phyloP scores from a whole-genome alignment of 208 protist species.

The Acanthamoeba healyi region DNA sequence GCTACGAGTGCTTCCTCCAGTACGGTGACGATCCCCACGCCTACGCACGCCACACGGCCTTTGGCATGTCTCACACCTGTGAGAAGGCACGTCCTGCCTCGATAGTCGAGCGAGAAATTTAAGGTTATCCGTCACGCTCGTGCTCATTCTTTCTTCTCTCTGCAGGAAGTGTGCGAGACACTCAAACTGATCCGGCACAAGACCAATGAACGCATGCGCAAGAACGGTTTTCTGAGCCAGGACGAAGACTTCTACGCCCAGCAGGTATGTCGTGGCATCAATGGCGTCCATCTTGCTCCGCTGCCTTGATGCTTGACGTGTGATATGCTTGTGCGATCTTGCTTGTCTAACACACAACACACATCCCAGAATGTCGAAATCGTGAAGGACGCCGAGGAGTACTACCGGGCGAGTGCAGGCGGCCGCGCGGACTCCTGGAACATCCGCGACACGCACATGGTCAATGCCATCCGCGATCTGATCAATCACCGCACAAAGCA shows the following conservation, averaged over 20 bases:
- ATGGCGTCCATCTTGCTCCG: neutral
- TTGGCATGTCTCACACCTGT: slow-evolving; percentile 55
- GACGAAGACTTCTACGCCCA: slow-evolving; percentile 61
- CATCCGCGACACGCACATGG: slow-evolving; percentile 70
- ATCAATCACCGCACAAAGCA: slow-evolving; percentile 59
- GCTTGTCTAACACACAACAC: neutral
- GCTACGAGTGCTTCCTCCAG: slow-evolving; percentile 53
- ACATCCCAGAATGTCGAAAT: slow-evolving; percentile 56
- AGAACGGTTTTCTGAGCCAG: neutral
- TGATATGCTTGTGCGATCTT: neutral
- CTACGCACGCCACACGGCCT: slow-evolving; percentile 29
- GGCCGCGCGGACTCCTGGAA: slow-evolving; percentile 69
- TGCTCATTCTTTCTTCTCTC: neutral
- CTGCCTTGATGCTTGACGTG: neutral
- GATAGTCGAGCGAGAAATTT: too few species aligned
- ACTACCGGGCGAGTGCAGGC: slow-evolving; percentile 35
- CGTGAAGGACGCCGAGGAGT: slow-evolving; percentile 53
- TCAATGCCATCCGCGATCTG: slow-evolving; percentile 53
- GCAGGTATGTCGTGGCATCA: neutral
- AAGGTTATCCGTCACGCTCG: too few species aligned
- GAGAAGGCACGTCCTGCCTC: neutral
- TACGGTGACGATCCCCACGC: slow-evolving; percentile 67
- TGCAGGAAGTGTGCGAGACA: slow-evolving; percentile 2
- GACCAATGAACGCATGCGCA: neutral
- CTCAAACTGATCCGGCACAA: slow-evolving; percentile 11